Conservation (phyloP, 1,139 yeast species). For the Trichomonascaceae sp. region DNA sequence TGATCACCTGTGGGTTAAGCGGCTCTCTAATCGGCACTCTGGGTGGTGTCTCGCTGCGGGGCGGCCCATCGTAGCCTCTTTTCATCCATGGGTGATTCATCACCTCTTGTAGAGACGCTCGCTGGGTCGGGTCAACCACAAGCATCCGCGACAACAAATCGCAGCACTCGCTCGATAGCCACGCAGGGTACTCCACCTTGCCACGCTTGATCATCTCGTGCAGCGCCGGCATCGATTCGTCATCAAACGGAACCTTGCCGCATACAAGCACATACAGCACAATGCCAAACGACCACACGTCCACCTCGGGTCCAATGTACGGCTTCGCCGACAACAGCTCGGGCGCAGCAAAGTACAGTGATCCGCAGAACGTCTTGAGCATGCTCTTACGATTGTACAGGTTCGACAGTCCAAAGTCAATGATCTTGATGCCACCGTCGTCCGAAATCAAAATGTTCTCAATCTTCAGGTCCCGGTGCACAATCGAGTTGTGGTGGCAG, state of each 20-base stretch:
- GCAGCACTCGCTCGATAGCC: conserved; percentile 71
- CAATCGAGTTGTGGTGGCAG: conserved; percentile 86
- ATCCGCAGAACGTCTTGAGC: conserved; percentile 92
- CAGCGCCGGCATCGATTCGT: conserved; percentile 79
- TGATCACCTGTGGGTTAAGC: conserved; percentile 54
- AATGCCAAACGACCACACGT: conserved; percentile 97
- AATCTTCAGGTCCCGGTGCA: conserved; percentile 91
- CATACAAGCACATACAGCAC: conserved; percentile 88
- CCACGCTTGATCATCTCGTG: conserved; percentile 94
- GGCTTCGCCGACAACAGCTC: conserved; percentile 88
- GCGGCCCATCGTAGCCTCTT: conserved; percentile 69
- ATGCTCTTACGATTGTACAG: conserved; percentile 59
- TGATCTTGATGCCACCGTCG: conserved; percentile 86
- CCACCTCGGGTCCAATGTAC: conserved; percentile 93
- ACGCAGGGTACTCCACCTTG: conserved; percentile 78
- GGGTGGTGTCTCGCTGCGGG: conserved; percentile 60
- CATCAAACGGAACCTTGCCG: conserved; percentile 98
- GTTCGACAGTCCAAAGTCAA: conserved; percentile 92
- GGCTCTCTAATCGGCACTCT: conserved; percentile 67
- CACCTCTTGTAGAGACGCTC: conserved; percentile 73
- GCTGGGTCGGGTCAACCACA: conserved; percentile 71
- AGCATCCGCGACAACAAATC: conserved; percentile 78
- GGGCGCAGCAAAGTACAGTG: conserved; percentile 96
- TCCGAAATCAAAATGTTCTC: conserved; percentile 93
- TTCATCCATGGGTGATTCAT: conserved; percentile 91